A percentile compares a stretch with the other conserved stretches of the same genome.
Conservation (phyloP, 768 basidiomycete genomes). For the Xerocomellus intermedius region DNA sequence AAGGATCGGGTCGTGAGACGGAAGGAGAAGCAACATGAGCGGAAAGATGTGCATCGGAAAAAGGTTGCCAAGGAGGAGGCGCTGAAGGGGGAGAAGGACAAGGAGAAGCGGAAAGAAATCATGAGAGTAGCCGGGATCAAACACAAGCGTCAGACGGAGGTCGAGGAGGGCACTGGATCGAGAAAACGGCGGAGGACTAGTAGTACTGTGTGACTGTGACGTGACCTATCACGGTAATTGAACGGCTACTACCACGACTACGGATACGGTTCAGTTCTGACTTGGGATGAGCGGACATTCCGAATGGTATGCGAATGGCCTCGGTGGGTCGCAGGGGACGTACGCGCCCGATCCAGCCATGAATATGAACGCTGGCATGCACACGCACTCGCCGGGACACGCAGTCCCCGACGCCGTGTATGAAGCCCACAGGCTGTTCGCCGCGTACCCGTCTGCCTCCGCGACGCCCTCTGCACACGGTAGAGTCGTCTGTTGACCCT, state of each 20-base stretch:
- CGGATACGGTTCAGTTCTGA: conserved; percentile 2
- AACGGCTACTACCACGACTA: background rate
- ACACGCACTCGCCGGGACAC: conserved; percentile 12
- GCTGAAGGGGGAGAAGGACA: conserved; percentile 63
- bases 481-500: conserved; percentile 26
- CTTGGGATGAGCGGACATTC: conserved; percentile 26
- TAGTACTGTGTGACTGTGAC: conserved; percentile 13
- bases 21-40: conserved; percentile 85
- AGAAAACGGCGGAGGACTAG: conserved; percentile 53
- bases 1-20: conserved; percentile 83
- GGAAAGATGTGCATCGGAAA: conserved; percentile 64
- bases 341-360: conserved; percentile 12
- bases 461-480: conserved; percentile 78
- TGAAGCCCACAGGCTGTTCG: conserved; percentile 64
- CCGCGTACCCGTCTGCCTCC: conserved; percentile 71
- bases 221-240: conserved; percentile 20
- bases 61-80: conserved; percentile 70
- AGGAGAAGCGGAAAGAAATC: conserved; percentile 71
- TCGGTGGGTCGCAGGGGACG: conserved; percentile 8
- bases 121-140: conserved; percentile 74
- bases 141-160: conserved; percentile 61
- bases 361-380: background rate
- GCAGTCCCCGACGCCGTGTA: conserved; percentile 51
- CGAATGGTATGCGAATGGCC: conserved; percentile 27
- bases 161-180: conserved; percentile 50